Evolutionary conservation across 169 alveolate species (phyloP).

Genomic region (Cryptosporidium sp.): DNA sequence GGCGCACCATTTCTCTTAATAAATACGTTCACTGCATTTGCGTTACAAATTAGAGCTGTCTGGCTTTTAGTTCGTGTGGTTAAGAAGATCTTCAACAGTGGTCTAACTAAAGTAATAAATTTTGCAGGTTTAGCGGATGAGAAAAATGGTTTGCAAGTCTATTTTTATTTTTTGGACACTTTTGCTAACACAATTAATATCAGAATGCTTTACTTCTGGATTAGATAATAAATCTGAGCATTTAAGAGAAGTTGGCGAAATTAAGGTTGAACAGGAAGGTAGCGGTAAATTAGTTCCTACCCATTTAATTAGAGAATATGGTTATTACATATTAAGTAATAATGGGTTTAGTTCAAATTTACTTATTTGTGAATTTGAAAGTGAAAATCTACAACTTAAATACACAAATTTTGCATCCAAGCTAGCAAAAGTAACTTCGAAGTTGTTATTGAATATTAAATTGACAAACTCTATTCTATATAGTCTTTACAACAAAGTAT

Average conservation of each 20-base stretch:
- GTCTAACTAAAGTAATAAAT: not conserved
- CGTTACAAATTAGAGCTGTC: not conserved
- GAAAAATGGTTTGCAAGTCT: not conserved
- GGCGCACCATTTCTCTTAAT: not conserved
- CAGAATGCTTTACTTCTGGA: not conserved
- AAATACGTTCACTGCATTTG: not conserved
- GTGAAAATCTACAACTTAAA: not conserved
- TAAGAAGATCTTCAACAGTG: not conserved
- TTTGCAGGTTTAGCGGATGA: not conserved
- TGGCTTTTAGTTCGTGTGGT: not conserved
- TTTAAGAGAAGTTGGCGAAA: not conserved
- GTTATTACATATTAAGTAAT: slow-evolving; percentile 19
- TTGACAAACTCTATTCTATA: not conserved
- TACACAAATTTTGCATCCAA: not conserved
- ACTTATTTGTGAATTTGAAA: slow-evolving; percentile 1
- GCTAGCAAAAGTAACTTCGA: not conserved
- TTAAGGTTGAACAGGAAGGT: not conserved
- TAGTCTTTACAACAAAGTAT: not conserved
- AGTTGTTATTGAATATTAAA: slow-evolving; percentile 14
- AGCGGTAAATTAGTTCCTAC: not conserved
- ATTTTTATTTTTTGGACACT: not conserved
- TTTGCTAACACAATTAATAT: not conserved
- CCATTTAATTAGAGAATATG: slow-evolving; percentile 24
- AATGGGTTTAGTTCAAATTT: not conserved
- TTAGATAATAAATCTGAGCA: not conserved